Base-by-base conservation (phyloP, 352 stramenopile genomes). In the Pythium coloratum region DNA sequence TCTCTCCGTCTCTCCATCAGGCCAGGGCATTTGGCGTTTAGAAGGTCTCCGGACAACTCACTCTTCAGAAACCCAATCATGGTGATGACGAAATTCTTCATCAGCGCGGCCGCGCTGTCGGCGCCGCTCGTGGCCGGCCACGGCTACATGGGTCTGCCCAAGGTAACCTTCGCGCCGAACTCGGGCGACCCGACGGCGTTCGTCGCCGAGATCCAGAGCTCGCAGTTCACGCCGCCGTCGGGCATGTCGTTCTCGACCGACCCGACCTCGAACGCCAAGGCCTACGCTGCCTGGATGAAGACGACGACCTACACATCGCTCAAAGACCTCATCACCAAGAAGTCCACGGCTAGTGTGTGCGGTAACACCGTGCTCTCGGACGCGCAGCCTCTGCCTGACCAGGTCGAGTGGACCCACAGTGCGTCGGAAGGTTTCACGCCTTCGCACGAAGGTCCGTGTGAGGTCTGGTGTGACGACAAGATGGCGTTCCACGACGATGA, bases 401-500 rank as follows among this genome's bases (percentile, higher is more conserved):
- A 53, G 18, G 72, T 82, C 26, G 72, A 84, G 36, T 82, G 72
- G 75, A 69, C 75, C n/a, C 69, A 81, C 54, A 36, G 60, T 16
- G 7, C 36, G 20, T 13, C 24, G 16, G 55, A 64, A 30, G 57
- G 55, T 62, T 74, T 80, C 54, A 80, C 75, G 16, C 42, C 66
- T 0, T 82, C 70, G 0, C 73, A 83, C 66, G 28, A 80, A 20
- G 80, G 77, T 18, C 80, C 77, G 7, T 84, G 80, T 30, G 80
- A 88, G 32, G 59, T 86, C 46, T 86, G 77, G 76, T 88, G 77
- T 49, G 40, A 49, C 40, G 40, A 49, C 40, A 49, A 49, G 40
- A 49, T 49, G 40, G 40, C 40, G 13, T 49, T 81, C 60, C 66
- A 76, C 24, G 67, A 85, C 62, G 76, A 79, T 38, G 78, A 88